Evolutionary conservation across 2,329 filamentous ascomycete species (phyloP).

Genomic region (Ceratocystis ficicola): DNA sequence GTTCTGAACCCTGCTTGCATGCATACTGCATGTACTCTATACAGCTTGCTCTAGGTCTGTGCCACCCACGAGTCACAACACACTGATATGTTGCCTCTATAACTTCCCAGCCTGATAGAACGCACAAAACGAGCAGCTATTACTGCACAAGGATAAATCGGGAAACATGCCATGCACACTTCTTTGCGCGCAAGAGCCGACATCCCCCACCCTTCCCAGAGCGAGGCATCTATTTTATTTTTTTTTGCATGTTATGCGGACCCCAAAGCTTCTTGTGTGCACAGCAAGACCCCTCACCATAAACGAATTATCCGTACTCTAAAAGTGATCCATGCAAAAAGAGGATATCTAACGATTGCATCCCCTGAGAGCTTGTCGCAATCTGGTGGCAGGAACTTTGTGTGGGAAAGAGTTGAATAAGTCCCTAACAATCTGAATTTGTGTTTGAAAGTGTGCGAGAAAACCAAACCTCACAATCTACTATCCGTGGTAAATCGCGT

Average conservation of each 20-base stretch:
- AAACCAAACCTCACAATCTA: too few relatives aligned
- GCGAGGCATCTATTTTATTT: neutral
- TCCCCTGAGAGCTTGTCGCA: too few relatives aligned
- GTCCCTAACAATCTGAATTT: too few relatives aligned
- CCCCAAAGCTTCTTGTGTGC: neutral
- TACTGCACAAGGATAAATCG: neutral
- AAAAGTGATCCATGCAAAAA: too few relatives aligned
- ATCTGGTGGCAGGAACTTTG: too few relatives aligned
- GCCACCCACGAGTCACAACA: slow-evolving; percentile 10
- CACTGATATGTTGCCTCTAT: neutral
- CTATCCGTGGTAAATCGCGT: neutral
- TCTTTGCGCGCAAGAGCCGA: neutral
- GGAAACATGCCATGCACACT: neutral
- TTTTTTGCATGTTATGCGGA: too few relatives aligned
- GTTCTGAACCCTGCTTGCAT: slow-evolving; percentile 4
- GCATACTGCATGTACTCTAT: slow-evolving; percentile 13
- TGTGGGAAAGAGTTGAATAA: too few relatives aligned
- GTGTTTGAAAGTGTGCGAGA: too few relatives aligned
- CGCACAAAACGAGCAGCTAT: neutral
- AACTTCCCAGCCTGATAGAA: neutral
- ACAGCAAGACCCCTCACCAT: neutral
- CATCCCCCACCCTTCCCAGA: neutral
- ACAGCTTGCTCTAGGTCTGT: slow-evolving; percentile 5
- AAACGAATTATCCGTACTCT: neutral
- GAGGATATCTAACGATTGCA: too few relatives aligned